Evolutionary conservation across 1,284 basidiomycete genomes (phyloP).

Genomic region (Tilletia indica): DNA sequence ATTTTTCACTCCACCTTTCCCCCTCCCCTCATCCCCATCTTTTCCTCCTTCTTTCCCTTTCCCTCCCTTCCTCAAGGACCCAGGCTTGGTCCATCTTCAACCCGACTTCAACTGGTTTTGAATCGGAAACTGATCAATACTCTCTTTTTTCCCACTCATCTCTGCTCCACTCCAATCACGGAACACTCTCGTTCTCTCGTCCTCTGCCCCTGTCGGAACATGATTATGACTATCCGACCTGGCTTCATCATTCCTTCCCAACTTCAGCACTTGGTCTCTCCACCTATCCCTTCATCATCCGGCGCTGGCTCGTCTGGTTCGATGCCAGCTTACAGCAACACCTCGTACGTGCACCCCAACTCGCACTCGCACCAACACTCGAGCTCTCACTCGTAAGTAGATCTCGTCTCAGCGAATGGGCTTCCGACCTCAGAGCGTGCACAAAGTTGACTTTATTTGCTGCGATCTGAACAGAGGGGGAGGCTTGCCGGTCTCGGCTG

Average conservation of each 20-base stretch:
- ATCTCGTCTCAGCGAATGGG: neutral
- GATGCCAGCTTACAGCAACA: constrained; percentile 13
- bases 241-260: neutral
- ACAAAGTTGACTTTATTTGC: neutral
- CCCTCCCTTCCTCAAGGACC: too few relatives aligned
- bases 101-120: neutral
- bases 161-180: too few relatives aligned
- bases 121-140: neutral
- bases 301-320: constrained; percentile 14
- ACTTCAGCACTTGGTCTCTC: constrained; percentile 2
- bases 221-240: too few relatives aligned
- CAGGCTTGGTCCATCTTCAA: too few relatives aligned
- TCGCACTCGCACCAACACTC: neutral
- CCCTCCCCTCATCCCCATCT: neutral
- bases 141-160: neutral
- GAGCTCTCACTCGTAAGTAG: constrained; percentile 15
- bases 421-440: too few relatives aligned
- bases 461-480: neutral
- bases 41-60: too few relatives aligned
- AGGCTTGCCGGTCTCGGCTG: constrained; percentile 5
- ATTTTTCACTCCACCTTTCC: neutral
- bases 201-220: too few relatives aligned
- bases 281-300: constrained; percentile 1
- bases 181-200: too few relatives aligned
- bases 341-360: neutral